phyloP scores from a whole-genome alignment of 2,329 filamentous ascomycete species.

The Ceratocystiopsis brevicomis region DNA sequence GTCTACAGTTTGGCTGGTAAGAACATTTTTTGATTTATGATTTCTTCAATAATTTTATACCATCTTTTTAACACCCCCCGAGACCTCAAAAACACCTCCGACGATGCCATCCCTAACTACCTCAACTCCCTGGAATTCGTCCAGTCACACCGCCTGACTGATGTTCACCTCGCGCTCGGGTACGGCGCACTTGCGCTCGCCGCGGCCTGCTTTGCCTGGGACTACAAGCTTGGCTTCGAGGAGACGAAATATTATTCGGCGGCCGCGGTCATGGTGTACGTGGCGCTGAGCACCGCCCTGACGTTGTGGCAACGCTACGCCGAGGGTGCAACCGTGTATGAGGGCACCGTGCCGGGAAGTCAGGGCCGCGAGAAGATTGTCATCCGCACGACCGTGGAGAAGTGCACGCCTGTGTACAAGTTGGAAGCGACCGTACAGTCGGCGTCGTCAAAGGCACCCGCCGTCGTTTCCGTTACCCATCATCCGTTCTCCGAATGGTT shows the following conservation, averaged over 20 bases:
- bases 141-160: constrained; percentile 62
- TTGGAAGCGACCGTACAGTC: no score
- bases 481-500: constrained; percentile 61
- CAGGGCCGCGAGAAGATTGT: constrained; percentile 35
- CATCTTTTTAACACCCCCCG: constrained; percentile 1
- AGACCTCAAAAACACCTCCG: constrained; percentile 94
- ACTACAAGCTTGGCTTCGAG: constrained; percentile 84
- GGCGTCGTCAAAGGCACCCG: constrained; percentile 12
- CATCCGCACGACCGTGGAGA: constrained; percentile 54
- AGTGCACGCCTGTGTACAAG: constrained; percentile 62
- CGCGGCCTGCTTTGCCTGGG: constrained; percentile 70
- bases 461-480: constrained; percentile 35
- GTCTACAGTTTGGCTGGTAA: constrained; percentile 49
- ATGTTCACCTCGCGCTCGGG: constrained; percentile 67
- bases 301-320: constrained; percentile 72
- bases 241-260: constrained; percentile 65
- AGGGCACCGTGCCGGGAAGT: constrained; percentile 47
- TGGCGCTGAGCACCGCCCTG: constrained; percentile 56
- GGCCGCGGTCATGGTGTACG: constrained; percentile 61
- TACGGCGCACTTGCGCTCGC: constrained; percentile 67
- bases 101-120: constrained; percentile 88
- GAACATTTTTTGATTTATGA: background rate
- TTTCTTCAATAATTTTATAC: no score
- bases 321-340: constrained; percentile 68
- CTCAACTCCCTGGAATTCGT: constrained; percentile 72